These are phyloP conservation scores for Castanospermum australe DNA, from an alignment of 306 rosid species.

Conservation along the genomic window DNA sequence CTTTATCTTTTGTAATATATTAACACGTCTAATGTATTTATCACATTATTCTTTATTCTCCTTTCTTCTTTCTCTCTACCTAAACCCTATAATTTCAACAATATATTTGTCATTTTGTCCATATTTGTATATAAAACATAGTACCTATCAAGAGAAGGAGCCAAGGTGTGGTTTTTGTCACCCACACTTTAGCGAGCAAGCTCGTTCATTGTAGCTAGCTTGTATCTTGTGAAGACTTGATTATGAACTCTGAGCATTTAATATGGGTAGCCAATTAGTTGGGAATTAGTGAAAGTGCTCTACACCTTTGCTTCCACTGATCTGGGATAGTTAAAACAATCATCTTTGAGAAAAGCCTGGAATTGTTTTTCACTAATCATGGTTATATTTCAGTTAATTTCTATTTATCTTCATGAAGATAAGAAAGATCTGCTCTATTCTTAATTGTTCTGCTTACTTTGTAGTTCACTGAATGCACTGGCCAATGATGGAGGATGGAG, in stretches of 20 bases:
- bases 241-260: neutral
- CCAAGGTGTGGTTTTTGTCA: neutral
- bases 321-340: neutral
- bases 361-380: neutral
- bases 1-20: too few relatives aligned
- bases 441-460: constrained; percentile 26
- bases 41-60: too few relatives aligned
- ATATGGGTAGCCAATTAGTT: neutral
- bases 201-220: neutral
- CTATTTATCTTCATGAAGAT: constrained; percentile 13
- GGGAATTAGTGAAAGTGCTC: neutral
- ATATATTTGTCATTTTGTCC: neutral
- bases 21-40: too few relatives aligned
- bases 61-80: too few relatives aligned
- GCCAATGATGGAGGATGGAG: constrained; percentile 61
- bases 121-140: neutral
- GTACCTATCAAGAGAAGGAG: neutral
- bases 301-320: neutral
- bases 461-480: constrained; percentile 64
- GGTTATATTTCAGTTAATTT: neutral
- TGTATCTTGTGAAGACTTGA: neutral
- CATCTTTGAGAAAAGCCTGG: neutral
- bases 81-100: too few relatives aligned
- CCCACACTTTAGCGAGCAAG: neutral
- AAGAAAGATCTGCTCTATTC: neutral